Percentiles rank a stretch among this genome's conserved stretches.
These are phyloP conservation scores for Ceriops tagal DNA, from an alignment of 345 rosid species.

Conservation along the genomic window DNA sequence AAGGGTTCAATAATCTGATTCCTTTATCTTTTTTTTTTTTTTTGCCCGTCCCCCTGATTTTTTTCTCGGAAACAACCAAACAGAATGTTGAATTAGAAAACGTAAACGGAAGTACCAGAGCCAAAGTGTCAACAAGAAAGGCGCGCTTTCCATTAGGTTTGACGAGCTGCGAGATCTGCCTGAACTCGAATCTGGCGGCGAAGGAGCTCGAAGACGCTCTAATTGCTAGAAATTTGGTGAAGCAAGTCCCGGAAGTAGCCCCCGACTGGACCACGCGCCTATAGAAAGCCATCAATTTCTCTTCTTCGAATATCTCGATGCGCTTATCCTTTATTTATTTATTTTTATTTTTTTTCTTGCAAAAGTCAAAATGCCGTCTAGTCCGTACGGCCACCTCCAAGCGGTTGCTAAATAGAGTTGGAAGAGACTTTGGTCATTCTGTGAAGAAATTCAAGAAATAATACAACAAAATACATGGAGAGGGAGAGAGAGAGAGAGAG, in stretches of 20 bases:
- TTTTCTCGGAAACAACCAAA: background rate
- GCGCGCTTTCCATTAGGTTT: conserved; percentile 68
- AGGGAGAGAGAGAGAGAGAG: no score
- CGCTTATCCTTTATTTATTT: background rate
- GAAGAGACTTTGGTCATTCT: no score
- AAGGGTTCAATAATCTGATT: no score
- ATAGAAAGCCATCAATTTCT: conserved; percentile 42
- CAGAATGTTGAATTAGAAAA: background rate
- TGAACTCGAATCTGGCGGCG: conserved; percentile 18
- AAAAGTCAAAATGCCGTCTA: no score
- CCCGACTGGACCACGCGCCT: conserved; percentile 45
- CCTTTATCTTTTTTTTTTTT: background rate
- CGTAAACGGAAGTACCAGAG: conserved; percentile 44
- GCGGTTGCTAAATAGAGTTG: no score
- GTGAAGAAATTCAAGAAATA: no score
- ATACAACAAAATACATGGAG: no score
- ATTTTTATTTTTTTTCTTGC: no score
- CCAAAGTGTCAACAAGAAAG: conserved; percentile 90
- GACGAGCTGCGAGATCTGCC: conserved; percentile 59
- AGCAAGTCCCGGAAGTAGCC: conserved; percentile 24
- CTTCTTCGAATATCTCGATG: background rate
- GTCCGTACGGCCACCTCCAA: no score
- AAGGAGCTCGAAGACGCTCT: conserved; percentile 18
- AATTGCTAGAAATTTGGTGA: conserved; percentile 24
- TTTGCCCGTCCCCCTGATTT: background rate